Evolutionary conservation across 164 flowering plant species (phyloP).

Genomic region (Warburgia ugandensis): DNA sequence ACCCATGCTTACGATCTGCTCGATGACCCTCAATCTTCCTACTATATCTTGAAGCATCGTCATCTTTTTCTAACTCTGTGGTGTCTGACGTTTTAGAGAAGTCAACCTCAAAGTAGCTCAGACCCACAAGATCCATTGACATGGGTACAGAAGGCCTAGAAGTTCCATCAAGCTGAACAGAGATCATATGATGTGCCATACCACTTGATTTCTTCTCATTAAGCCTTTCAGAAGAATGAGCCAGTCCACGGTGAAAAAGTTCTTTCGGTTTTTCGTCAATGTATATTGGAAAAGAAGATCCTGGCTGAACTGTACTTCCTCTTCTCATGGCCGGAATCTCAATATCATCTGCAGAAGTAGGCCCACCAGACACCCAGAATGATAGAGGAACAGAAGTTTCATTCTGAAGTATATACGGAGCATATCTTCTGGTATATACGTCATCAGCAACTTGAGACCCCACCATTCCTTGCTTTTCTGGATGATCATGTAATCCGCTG

Average conservation of each 20-base stretch:
- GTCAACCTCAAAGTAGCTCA: constrained; percentile 78
- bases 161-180: constrained; percentile 77
- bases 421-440: constrained; percentile 43
- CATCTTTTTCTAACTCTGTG: constrained; percentile 13
- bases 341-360: constrained; percentile 20
- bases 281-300: constrained; percentile 61
- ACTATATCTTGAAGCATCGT: constrained; percentile 16
- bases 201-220: constrained; percentile 48
- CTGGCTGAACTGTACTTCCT: constrained; percentile 46
- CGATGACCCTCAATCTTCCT: constrained; percentile 21
- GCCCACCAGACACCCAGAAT: constrained; percentile 42
- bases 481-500: constrained; percentile 18
- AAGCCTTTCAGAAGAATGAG: constrained; percentile 56
- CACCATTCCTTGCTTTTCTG: constrained; percentile 20
- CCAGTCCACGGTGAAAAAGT: constrained; percentile 36
- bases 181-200: constrained; percentile 57
- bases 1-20: constrained; percentile 25
- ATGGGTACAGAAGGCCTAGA: constrained; percentile 60
- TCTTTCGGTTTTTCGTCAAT: constrained; percentile 59
- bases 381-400: constrained; percentile 74
- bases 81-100: constrained; percentile 49
- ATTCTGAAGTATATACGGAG: constrained; percentile 82
- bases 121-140: constrained; percentile 94
- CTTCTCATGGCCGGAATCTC: constrained; percentile 25
- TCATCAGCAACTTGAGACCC: constrained; percentile 25